These are phyloP conservation scores for Zymoseptoria pseudotritici DNA, from an alignment of 2,329 filamentous ascomycete genomes.

Conservation along the genomic window DNA sequence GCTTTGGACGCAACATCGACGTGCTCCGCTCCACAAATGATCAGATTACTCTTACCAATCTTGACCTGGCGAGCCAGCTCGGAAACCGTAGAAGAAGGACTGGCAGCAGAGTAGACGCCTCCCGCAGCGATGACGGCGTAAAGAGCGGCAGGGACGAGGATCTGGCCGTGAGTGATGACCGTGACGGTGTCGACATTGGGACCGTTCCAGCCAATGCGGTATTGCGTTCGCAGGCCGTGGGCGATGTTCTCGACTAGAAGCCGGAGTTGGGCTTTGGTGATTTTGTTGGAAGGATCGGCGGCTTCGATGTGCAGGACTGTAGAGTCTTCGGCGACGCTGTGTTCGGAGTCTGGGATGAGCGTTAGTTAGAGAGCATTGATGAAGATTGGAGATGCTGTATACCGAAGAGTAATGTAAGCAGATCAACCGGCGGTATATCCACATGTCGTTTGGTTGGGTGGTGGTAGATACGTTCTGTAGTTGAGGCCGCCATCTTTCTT, in stretches of 20 bases:
- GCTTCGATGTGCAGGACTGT: slow-evolving; percentile 53
- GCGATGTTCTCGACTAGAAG: slow-evolving; percentile 47
- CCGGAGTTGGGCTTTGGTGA: slow-evolving; percentile 49
- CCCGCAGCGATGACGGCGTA: slow-evolving; percentile 53
- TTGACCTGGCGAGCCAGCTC: slow-evolving; percentile 47
- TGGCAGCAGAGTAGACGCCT: slow-evolving; percentile 52
- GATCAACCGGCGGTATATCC: slow-evolving; percentile 31
- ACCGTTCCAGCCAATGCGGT: slow-evolving; percentile 45
- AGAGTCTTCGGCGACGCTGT: slow-evolving; percentile 37
- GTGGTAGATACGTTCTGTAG: slow-evolving; percentile 17
- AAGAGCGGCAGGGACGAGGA: slow-evolving; percentile 47
- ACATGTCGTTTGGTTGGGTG: slow-evolving; percentile 18
- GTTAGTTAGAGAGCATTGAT: neutral
- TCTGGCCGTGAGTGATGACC: slow-evolving; percentile 50
- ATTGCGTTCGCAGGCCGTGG: slow-evolving; percentile 48
- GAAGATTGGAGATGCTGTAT: slow-evolving; percentile 15
- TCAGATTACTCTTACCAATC: slow-evolving; percentile 35
- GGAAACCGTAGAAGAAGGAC: slow-evolving; percentile 41
- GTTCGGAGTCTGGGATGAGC: slow-evolving; percentile 14
- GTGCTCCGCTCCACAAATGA: slow-evolving; percentile 44
- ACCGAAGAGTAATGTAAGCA: slow-evolving; percentile 39
- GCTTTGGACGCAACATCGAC: slow-evolving; percentile 41
- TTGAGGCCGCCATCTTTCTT: slow-evolving; percentile 9
- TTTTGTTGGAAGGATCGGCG: slow-evolving; percentile 43
- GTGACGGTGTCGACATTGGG: slow-evolving; percentile 49